A percentile compares a stretch with the other conserved stretches of the same genome.
Conservation (phyloP, 306 rosid genomes). For the Prosopis cineraria region DNA sequence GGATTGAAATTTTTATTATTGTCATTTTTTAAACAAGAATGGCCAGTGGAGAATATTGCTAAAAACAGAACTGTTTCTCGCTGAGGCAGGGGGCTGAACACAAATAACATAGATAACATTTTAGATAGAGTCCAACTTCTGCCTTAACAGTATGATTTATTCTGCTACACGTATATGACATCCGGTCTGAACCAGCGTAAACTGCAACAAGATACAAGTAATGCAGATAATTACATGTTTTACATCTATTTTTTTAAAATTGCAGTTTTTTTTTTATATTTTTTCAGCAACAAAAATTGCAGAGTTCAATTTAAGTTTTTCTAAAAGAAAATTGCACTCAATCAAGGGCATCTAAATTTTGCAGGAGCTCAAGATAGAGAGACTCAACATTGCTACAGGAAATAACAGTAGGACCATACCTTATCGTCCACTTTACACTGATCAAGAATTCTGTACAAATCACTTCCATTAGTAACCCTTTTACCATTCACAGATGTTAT, state of each 20-base stretch:
- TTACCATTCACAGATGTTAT: neutral
- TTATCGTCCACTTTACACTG: neutral
- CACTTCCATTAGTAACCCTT: neutral
- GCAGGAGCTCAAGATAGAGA: neutral
- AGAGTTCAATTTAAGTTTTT: neutral
- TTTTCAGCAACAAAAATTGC: neutral
- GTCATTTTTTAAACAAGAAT: too few relatives aligned
- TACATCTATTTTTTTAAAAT: neutral
- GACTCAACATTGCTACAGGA: neutral
- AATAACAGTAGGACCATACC: neutral
- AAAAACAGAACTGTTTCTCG: neutral
- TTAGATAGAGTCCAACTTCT: neutral
- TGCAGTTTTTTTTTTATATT: neutral
- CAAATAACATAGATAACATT: neutral
- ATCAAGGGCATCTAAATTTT: neutral
- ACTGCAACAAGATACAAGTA: neutral
- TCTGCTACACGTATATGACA: neutral
- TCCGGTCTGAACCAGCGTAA: neutral
- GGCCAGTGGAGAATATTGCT: neutral
- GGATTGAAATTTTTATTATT: too few relatives aligned
- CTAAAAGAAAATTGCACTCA: neutral
- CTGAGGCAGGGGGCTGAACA: neutral
- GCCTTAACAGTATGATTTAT: neutral
- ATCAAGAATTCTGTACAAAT: constrained; percentile 3
- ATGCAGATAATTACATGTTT: neutral